Evolutionary conservation across 441 rosid species (phyloP).

Genomic region (Syzygium malaccense): DNA sequence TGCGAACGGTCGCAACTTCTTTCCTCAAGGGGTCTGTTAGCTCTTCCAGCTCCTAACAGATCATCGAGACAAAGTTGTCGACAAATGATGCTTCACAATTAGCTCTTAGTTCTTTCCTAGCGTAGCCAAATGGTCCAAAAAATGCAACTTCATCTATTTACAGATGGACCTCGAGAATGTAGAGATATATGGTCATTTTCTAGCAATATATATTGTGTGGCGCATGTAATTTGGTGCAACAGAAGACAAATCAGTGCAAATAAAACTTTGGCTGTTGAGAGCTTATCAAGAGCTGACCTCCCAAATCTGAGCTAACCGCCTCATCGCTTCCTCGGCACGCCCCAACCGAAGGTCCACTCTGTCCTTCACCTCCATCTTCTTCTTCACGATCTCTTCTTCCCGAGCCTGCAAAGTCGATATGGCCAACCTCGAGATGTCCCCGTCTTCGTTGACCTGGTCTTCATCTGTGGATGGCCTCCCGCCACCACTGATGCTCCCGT

Average conservation of each 20-base stretch:
- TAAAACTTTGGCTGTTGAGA: not conserved
- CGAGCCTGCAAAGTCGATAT: constrained; percentile 51
- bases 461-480: constrained; percentile 44
- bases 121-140: not conserved
- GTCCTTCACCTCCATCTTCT: constrained; percentile 58
- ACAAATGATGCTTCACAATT: not conserved
- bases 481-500: constrained; percentile 26
- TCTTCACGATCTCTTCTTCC: constrained; percentile 83
- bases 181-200: not conserved
- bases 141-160: not conserved
- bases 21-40: constrained; percentile 76
- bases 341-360: constrained; percentile 62
- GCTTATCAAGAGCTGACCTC: constrained; percentile 31
- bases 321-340: constrained; percentile 76
- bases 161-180: not conserved
- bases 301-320: constrained; percentile 57
- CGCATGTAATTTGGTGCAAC: not conserved
- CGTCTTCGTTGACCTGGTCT: constrained; percentile 27
- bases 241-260: not conserved
- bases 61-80: not conserved
- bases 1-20: constrained; percentile 62
- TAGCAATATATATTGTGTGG: not conserved
- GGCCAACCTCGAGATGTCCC: constrained; percentile 40
- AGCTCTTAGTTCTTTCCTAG: not conserved
- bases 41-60: constrained; percentile 56